Base-by-base conservation (phyloP, 75 land plant species). In the Selaginella tamariscina region DNA sequence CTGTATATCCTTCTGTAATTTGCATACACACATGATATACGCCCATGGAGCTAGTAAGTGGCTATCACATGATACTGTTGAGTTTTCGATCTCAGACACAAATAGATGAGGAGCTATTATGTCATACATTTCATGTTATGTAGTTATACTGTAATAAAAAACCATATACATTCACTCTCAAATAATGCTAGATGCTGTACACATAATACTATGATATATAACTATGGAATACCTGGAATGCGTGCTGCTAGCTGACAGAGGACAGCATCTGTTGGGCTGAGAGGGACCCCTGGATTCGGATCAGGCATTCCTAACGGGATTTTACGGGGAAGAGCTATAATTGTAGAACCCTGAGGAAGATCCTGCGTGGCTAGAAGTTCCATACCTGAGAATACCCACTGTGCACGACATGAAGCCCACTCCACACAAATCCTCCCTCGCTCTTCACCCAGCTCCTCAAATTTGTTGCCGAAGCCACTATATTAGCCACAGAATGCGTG, bases 191-290 rank as follows among this genome's bases (percentile, higher is more conserved):
- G n/a, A n/a, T n/a, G n/a, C n/a, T n/a, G n/a, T n/a, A n/a, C n/a
- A n/a, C n/a, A n/a, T n/a, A n/a, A n/a, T n/a, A n/a, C n/a, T n/a
- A n/a, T n/a, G n/a, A n/a, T n/a, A n/a, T n/a, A n/a, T n/a, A n/a
- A n/a, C n/a, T n/a, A n/a, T n/a, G 49, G 49, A 5, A 5, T 70
- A 89, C 94, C 85, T 29, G 93, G 97, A 68, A 91, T 69, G 54
- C 72, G 78, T 22, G 39, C 65, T 56, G 82, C 81, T 27, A 91
- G 32, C 33, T 80, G 23, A 15, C 49, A 39, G 2, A 68, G 30
- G 11, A 91, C 68, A 55, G 67, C 66, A 30, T 77, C 24, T 21
- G 79, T 64, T 22, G 68, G 29, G 11, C 30, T 65, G 68, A 69
- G 71, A 21, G 66, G 62, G 26, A 28, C 75, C 5, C 60, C 71